Evolutionary conservation across 2,329 filamentous ascomycete genomes (phyloP).

Genomic region (Xylaria digitata): DNA sequence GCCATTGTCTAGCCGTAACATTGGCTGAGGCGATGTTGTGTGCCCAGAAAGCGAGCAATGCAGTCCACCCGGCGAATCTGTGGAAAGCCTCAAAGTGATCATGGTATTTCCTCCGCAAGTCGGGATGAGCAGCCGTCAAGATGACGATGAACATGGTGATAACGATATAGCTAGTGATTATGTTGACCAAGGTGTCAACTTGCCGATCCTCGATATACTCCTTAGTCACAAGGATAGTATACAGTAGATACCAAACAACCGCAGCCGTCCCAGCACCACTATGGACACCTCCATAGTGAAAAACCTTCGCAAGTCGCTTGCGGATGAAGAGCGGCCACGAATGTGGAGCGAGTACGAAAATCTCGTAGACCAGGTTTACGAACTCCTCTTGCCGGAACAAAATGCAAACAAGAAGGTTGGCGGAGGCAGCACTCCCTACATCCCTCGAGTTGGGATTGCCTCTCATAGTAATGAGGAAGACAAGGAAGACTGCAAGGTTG

Average conservation of each 20-base stretch:
- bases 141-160: constrained; percentile 69
- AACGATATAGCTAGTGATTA: constrained; percentile 55
- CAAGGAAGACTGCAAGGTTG: constrained; percentile 63
- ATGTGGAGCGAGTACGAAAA: constrained; percentile 59
- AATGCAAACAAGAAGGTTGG: constrained; percentile 62
- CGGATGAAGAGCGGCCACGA: constrained; percentile 62
- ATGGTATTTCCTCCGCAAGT: constrained; percentile 71
- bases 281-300: constrained; percentile 65
- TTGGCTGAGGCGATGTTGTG: constrained; percentile 72
- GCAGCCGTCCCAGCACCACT: constrained; percentile 63
- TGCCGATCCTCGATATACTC: constrained; percentile 42
- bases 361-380: constrained; percentile 62
- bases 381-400: constrained; percentile 66
- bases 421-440: constrained; percentile 55
- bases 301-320: constrained; percentile 61
- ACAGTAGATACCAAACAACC: constrained; percentile 62
- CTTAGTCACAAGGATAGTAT: constrained; percentile 47
- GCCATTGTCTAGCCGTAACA: constrained; percentile 53
- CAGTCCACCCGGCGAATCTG: constrained; percentile 77
- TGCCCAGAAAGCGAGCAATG: constrained; percentile 61
- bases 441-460: constrained; percentile 52
- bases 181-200: constrained; percentile 42
- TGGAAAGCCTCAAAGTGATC: constrained; percentile 78
- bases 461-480: constrained; percentile 52
- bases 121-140: constrained; percentile 71